Conservation (phyloP, 257 asterid species). For the Solanum pinnatisectum region DNA sequence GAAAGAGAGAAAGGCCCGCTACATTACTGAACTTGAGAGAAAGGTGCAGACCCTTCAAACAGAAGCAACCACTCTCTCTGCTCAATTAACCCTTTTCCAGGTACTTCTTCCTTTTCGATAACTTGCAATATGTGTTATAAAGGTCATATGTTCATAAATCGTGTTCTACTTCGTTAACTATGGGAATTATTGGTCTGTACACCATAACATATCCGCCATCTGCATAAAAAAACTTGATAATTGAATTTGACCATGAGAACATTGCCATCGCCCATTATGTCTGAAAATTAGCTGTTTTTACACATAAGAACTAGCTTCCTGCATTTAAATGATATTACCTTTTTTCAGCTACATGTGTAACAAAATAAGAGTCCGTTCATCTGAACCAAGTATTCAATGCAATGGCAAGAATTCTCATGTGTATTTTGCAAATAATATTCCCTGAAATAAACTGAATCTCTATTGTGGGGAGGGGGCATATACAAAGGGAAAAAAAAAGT, state of each 20-base stretch:
- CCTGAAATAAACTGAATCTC: neutral
- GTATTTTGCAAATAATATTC: neutral
- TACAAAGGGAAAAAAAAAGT: neutral
- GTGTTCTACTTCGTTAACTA: neutral
- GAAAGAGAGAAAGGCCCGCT: conserved; percentile 81
- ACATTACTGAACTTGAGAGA: conserved; percentile 85
- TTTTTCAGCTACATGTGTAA: neutral
- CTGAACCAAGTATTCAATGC: neutral
- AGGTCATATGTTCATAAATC: neutral
- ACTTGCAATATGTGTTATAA: neutral
- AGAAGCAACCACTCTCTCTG: conserved; percentile 90
- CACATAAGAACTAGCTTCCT: neutral
- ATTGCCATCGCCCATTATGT: neutral
- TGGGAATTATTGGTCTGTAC: neutral
- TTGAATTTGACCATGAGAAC: neutral
- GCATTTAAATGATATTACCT: neutral
- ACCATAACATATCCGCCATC: neutral
- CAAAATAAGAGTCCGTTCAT: neutral
- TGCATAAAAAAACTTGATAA: neutral
- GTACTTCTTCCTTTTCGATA: conserved; percentile 13
- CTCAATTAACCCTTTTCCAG: conserved; percentile 78
- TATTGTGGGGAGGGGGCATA: neutral
- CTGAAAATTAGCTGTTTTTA: neutral
- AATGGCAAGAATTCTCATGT: neutral
- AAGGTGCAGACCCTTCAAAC: conserved; percentile 96